A percentile compares a stretch with the other conserved stretches of the same genome.
Conservation (phyloP, 345 rosid genomes). For the Gossypium stocksii region DNA sequence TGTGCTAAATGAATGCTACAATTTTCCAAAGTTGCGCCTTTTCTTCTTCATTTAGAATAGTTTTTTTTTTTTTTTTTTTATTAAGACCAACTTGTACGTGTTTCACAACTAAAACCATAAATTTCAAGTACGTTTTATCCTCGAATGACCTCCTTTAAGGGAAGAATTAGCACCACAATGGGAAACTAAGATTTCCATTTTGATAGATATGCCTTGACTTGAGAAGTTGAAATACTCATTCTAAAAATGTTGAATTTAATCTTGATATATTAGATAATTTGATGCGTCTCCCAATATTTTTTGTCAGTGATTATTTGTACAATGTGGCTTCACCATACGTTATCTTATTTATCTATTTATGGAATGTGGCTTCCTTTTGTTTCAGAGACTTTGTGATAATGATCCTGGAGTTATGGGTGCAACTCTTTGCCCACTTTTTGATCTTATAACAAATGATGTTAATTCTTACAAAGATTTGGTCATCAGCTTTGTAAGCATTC, state of each 20-base stretch:
- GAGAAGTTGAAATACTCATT: background rate
- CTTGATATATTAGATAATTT: background rate
- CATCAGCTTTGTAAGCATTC: slow-evolving; percentile 84
- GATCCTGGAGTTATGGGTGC: slow-evolving; percentile 99
- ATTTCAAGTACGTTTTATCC: background rate
- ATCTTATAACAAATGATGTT: slow-evolving; percentile 67
- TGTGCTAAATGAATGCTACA: background rate
- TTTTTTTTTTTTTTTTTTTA: background rate
- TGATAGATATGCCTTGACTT: background rate
- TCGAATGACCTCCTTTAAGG: background rate
- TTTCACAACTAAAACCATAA: background rate
- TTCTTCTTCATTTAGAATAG: background rate
- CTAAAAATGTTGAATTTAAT: background rate
- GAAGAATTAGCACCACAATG: background rate
- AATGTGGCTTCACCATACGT: background rate
- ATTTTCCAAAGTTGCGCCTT: background rate
- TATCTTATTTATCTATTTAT: background rate
- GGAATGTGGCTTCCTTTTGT: background rate
- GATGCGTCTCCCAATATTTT: background rate
- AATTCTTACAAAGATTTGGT: slow-evolving; percentile 81
- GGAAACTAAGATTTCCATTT: background rate
- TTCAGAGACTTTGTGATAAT: slow-evolving; percentile 73
- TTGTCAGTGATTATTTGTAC: background rate
- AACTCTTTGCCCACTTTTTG: slow-evolving; percentile 90
- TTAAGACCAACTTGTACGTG: background rate